Evolutionary conservation across 2,329 filamentous ascomycete genomes (phyloP), one percentile per base, ranked within the genome.

Genomic region (Penicillium fuscoglaucum): DNA sequence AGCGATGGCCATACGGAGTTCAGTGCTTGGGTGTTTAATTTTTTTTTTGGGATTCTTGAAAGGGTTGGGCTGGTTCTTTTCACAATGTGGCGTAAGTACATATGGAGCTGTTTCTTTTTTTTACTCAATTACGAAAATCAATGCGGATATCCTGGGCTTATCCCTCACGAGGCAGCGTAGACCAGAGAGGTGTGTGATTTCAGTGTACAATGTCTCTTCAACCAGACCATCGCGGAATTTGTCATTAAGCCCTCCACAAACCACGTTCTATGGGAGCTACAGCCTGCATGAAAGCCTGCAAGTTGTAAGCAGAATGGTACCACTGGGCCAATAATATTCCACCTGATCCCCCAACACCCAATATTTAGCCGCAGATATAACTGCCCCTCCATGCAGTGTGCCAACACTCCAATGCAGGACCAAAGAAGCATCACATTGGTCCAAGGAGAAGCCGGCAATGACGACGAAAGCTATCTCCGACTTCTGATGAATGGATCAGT

Each of bases 401-500:
- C n/a, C 48, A 29, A 17, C n/a, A 21, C 13, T 24, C n/a, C 4
- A 31, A 51, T 51, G 35, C 35, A 40, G 10, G 37, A 5, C 7
- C 21, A 48, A 35, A 35, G 19, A 26, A 28, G n/a, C 48, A 51
- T 51, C 33, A 28, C n/a, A 35, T 35, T 51, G 17, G 26, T 41
- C n/a, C 35, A 41, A 29, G 33, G 33, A 39, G 33, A 37, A 21
- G 35, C 37, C 6, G 37, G 31, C 13, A 35, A 21, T 31, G 19
- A 26, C 19, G 3, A n/a, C 5, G 31, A 35, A 6, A 35, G 29
- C 7, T 12, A 48, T 48, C 24, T 35, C 45, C 29, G 29, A n/a
- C 19, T 35, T 12, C 28, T 48, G 13, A 48, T 48, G 5, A 35
- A 48, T 1, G 29, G 19, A 17, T 29, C 28, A n/a, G 62, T 72